Conservation (phyloP, 257 asterid genomes). For the Orobanche coerulescens region DNA sequence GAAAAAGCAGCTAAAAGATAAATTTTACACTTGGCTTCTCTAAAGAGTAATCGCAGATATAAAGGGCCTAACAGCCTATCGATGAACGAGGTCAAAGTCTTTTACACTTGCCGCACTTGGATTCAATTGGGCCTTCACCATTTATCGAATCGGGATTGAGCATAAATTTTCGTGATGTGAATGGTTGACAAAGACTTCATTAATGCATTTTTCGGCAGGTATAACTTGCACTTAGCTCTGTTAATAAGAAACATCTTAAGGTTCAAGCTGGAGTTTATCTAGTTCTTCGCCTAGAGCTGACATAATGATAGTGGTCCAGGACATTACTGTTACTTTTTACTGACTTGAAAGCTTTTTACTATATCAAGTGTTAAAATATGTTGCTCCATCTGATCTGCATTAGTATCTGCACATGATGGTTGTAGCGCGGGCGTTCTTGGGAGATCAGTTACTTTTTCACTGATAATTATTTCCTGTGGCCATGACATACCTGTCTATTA, state of each 20-base stretch:
- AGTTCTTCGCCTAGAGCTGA: no score
- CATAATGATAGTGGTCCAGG: neutral
- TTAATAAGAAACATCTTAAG: neutral
- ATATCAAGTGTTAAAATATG: no score
- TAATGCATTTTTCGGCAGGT: constrained; percentile 96
- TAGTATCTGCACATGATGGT: no score
- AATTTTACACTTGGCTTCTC: constrained; percentile 67
- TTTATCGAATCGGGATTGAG: constrained; percentile 56
- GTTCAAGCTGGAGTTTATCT: constrained; percentile 7
- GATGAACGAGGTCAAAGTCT: no score
- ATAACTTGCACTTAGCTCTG: constrained; percentile 19
- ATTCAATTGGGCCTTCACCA: constrained; percentile 80
- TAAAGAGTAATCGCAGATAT: constrained; percentile 51
- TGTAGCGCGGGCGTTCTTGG: no score
- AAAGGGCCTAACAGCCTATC: constrained; percentile 39
- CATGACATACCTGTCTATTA: no score
- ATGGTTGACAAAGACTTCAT: constrained; percentile 96
- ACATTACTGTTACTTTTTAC: neutral
- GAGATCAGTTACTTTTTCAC: no score
- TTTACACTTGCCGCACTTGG: constrained; percentile 97
- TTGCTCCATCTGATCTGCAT: no score
- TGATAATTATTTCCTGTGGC: no score
- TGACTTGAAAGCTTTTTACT: no score
- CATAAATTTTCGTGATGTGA: constrained; percentile 81
- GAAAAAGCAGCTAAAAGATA: no score